These are phyloP conservation scores for Pisolithus marmoratus DNA, from an alignment of 768 basidiomycete genomes.

Conservation along the genomic window DNA sequence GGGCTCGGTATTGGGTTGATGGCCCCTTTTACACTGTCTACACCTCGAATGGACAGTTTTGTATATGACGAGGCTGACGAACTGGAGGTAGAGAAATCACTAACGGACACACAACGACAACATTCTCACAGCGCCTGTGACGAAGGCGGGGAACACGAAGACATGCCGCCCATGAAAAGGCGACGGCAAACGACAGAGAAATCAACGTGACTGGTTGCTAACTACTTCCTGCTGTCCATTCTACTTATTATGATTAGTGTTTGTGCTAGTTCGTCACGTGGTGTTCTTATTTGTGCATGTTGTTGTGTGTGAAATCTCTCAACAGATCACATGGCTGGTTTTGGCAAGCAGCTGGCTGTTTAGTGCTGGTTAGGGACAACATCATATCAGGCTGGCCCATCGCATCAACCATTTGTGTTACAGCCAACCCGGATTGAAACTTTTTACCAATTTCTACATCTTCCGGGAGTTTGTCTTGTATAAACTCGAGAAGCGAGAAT, in stretches of 20 bases:
- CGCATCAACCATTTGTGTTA: slow-evolving; percentile 14
- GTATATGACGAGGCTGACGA: slow-evolving; percentile 23
- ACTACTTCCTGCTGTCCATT: slow-evolving; percentile 8
- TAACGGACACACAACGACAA: slow-evolving; percentile 7
- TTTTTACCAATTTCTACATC: not conserved
- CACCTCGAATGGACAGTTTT: slow-evolving; percentile 24
- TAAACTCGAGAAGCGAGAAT: slow-evolving; percentile 1
- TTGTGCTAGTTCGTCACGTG: not conserved
- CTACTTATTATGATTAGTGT: too few species aligned
- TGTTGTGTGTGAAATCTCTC: not conserved
- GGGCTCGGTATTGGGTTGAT: slow-evolving; percentile 41
- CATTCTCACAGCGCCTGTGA: too few species aligned
- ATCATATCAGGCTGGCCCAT: slow-evolving; percentile 20
- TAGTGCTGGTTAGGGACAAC: not conserved
- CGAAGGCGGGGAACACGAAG: not conserved
- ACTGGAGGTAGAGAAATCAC: slow-evolving; percentile 29
- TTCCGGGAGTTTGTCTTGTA: not conserved
- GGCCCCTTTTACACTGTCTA: slow-evolving; percentile 48
- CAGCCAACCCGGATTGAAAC: slow-evolving; percentile 11
- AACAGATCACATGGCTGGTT: slow-evolving; percentile 9
- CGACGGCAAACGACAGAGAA: slow-evolving; percentile 37
- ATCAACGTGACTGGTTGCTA: slow-evolving; percentile 15
- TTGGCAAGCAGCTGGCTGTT: not conserved
- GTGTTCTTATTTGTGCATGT: slow-evolving; percentile 20
- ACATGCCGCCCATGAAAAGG: slow-evolving; percentile 46